These are phyloP conservation scores for Blastomyces gilchristii DNA, from an alignment of 2,329 filamentous ascomycete genomes.

Conservation along the genomic window DNA sequence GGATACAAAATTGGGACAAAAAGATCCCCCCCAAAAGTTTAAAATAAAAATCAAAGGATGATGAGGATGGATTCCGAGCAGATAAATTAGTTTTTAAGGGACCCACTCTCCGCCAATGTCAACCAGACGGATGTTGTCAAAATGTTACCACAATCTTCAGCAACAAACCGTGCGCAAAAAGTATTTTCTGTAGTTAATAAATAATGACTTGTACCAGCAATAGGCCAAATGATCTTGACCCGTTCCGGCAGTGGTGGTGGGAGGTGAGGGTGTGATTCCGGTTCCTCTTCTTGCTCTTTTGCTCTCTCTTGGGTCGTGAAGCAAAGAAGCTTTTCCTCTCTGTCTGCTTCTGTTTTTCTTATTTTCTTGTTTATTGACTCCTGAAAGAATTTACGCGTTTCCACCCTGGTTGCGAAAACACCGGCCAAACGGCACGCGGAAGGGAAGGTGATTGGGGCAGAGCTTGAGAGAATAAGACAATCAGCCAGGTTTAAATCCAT, in stretches of 20 bases:
- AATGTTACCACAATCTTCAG: background rate
- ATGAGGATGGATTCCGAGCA: background rate
- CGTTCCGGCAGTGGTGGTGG: background rate
- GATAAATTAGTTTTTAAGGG: background rate
- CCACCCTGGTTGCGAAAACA: background rate
- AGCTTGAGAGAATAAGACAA: background rate
- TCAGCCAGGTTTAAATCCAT: background rate
- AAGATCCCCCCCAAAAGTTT: background rate
- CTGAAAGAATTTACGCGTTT: background rate
- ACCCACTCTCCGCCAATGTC: background rate
- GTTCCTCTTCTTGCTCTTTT: background rate
- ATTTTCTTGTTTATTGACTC: background rate
- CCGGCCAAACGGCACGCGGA: background rate
- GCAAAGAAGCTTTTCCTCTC: background rate
- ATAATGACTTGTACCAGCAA: background rate
- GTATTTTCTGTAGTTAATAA: background rate
- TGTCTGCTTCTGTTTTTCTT: background rate
- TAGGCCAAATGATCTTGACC: background rate
- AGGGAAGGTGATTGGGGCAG: background rate
- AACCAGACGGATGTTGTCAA: background rate
- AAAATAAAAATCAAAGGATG: background rate
- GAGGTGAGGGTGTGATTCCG: background rate
- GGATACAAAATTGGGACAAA: background rate
- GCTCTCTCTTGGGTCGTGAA: background rate
- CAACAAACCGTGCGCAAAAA: background rate